Evolutionary conservation across 1,284 basidiomycete genomes (phyloP), one percentile per base, ranked within the genome.

Genomic region (Amylostereum areolatum): DNA sequence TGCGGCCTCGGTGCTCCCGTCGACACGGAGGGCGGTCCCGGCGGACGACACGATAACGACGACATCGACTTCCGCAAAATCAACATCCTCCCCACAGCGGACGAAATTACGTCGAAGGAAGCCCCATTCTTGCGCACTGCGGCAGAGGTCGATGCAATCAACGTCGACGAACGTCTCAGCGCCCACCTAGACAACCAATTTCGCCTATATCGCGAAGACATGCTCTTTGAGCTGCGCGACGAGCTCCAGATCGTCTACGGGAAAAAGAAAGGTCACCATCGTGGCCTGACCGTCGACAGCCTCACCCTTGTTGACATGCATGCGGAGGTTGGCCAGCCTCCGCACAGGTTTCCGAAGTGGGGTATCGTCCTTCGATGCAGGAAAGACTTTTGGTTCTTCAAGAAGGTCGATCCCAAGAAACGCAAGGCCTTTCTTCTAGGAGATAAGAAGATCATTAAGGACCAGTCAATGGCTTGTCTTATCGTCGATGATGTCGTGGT

Each of bases 41-140:
- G 83, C 0, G 83, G 83, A 1, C 69, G 83, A 8, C 83, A 85
- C 53, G 80, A 83, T 54, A 85, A 85, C 50, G 83, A 85, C 58
- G 75, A 76, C 46, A 63, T 62, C 5, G 70, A 83, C 48, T 84
- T 80, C 55, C 74, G 77, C 8, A 51, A 74, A 5, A 79, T 85
- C 24, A 62, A 75, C 27, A 79, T 85, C 34, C 63, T 81, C 4
- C 83, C 83, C 0, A 81, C 81, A 1, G 69, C 77, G 0, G 74
- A 78, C 37, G 83, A 85, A 56, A 62, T 83, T 6, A 56, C 51
- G 3, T 80, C 64, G 32, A 61, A 53, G 3, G 70, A 73, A 39
- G 54, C 49, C 0, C 66, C 83, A 0, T 84, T 80, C 54, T 57
- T 81, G n/a, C 71, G 74, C 3, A 66, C 68, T 0, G 67, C 68